These are phyloP conservation scores for Ottelia alismoides DNA, from an alignment of 106 monocot species.

Conservation along the genomic window DNA sequence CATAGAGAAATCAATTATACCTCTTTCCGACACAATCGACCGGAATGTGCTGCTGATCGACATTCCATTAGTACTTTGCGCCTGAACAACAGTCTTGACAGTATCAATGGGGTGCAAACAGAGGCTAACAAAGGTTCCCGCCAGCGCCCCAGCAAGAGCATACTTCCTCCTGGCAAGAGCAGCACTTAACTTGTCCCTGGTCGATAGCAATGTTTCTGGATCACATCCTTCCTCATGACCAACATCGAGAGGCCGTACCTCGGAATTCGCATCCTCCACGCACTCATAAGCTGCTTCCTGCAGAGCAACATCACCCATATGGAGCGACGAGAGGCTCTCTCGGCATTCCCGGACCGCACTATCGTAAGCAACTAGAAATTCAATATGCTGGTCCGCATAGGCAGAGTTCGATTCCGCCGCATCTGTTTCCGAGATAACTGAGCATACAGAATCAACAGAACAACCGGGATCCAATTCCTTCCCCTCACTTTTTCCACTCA, in stretches of 20 bases:
- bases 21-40: constrained; percentile 63
- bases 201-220: too few species aligned
- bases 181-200: constrained; percentile 28
- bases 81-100: constrained; percentile 84
- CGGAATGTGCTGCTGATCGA: constrained; percentile 28
- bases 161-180: constrained; percentile 42
- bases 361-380: constrained; percentile 9
- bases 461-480: constrained; percentile 2
- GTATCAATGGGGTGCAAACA: constrained; percentile 94
- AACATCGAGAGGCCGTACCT: too few species aligned
- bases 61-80: constrained; percentile 23
- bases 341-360: constrained; percentile 9
- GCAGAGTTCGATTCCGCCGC: constrained; percentile 10
- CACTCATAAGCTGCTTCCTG: too few species aligned
- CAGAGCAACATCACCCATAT: too few species aligned
- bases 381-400: constrained; percentile 6
- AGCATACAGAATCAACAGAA: constrained; percentile 14
- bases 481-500: constrained; percentile 9
- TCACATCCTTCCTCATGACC: too few species aligned
- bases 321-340: too few species aligned
- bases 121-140: constrained; percentile 81
- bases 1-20: constrained; percentile 10
- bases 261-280: too few species aligned
- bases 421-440: constrained; percentile 8
- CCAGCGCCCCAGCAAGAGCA: constrained; percentile 84